Evolutionary conservation across 164 flowering plant species (phyloP).

Genomic region (grape (Vitis vinifera)): ASM3070453v1 NC_081813.1:11717001-11717500

Average conservation of each 20-base stretch:
- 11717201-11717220: conserved; percentile 63
- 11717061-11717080: neutral
- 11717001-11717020: conserved; percentile 20
- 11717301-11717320: neutral
- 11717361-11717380: no score
- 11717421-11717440: no score
- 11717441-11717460: no score
- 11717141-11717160: conserved; percentile 64
- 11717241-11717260: conserved; percentile 35
- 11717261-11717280: neutral
- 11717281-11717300: neutral
- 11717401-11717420: no score
- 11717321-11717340: no score
- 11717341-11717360: neutral
- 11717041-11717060: conserved; percentile 24
- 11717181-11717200: conserved; percentile 66
- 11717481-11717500: no score
- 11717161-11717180: conserved; percentile 67
- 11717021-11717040: conserved; percentile 29
- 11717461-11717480: no score
- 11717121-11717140: conserved; percentile 53
- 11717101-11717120: conserved; percentile 22
- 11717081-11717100: neutral
- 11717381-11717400: no score
- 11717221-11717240: conserved; percentile 34